These are phyloP conservation scores for Polychytrium aggregatum DNA, from an alignment of 192 early-diverging fungal species.

Conservation along the genomic window DNA sequence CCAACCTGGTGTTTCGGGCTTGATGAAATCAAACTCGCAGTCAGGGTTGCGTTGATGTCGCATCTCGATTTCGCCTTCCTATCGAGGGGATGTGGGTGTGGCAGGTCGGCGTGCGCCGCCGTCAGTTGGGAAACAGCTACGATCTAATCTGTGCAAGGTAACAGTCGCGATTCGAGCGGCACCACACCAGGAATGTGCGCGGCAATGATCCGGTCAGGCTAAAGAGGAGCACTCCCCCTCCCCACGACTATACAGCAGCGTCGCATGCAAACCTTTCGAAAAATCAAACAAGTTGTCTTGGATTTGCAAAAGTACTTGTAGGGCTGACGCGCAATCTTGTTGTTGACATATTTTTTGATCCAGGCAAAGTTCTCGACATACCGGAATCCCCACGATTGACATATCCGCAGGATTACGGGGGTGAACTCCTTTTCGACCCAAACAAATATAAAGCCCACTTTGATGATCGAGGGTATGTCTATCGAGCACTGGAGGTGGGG, in stretches of 20 bases:
- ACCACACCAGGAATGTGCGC: too few relatives aligned
- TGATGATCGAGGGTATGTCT: conserved; percentile 50
- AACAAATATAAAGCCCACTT: conserved; percentile 80
- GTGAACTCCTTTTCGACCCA: conserved; percentile 92
- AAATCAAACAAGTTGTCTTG: conserved; percentile 80
- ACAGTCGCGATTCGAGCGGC: too few relatives aligned
- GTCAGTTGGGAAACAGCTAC: too few relatives aligned
- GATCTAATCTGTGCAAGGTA: too few relatives aligned
- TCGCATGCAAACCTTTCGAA: conserved; percentile 53
- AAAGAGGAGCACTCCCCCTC: background rate
- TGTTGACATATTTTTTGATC: conserved; percentile 77
- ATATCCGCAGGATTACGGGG: conserved; percentile 62
- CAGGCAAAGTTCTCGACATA: conserved; percentile 97
- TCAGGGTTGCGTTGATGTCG: conserved; percentile 90
- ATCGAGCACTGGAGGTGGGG: too few relatives aligned
- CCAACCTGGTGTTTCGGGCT: conserved; percentile 48
- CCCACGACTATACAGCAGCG: background rate
- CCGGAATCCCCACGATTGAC: conserved; percentile 73
- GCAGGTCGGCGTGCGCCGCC: too few relatives aligned
- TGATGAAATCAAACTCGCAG: conserved; percentile 90
- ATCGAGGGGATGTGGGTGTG: too few relatives aligned
- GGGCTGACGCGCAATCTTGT: conserved; percentile 58
- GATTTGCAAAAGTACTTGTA: conserved; percentile 74
- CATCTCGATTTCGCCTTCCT: conserved; percentile 81
- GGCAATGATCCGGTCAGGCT: too few relatives aligned